Percentiles rank a stretch among this genome's conserved stretches.
phyloP scores from a whole-genome alignment of 441 rosid species.

The Cnidoscolus chayamansa region DNA sequence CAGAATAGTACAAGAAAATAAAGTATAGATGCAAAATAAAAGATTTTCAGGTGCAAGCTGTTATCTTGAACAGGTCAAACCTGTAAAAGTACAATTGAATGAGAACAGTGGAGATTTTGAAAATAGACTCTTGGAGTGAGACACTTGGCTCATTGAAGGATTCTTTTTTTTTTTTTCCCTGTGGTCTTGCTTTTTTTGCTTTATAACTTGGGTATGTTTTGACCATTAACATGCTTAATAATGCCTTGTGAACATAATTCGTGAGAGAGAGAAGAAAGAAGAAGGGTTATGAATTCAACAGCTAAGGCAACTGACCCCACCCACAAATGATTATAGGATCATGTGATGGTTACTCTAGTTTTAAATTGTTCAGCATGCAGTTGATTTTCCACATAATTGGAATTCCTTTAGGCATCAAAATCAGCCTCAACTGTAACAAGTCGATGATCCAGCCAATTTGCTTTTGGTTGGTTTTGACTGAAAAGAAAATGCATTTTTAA shows the following conservation, averaged over 20 bases:
- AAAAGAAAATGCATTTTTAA: too few relatives aligned
- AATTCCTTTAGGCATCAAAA: too few relatives aligned
- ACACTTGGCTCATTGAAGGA: constrained; percentile 1
- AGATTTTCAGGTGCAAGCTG: background rate
- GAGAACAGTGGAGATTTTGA: constrained; percentile 14
- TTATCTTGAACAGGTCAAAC: constrained; percentile 3
- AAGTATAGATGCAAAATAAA: background rate
- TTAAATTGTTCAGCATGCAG: constrained; percentile 3
- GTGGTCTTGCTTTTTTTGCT: constrained; percentile 22
- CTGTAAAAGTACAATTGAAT: constrained; percentile 16
- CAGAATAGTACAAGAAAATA: background rate
- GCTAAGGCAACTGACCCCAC: constrained; percentile 17
- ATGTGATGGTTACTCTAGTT: constrained; percentile 9
- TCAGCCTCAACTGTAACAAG: too few relatives aligned
- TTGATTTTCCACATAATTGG: background rate
- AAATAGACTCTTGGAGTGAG: background rate
- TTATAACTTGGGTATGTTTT: constrained; percentile 15
- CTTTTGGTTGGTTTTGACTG: too few relatives aligned
- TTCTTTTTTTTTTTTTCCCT: background rate
- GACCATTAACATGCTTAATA: constrained; percentile 22
- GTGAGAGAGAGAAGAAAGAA: constrained; percentile 2
- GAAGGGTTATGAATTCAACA: constrained; percentile 16
- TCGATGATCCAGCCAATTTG: too few relatives aligned
- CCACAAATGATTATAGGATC: constrained; percentile 20
- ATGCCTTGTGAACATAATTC: constrained; percentile 15